A percentile compares a stretch with the other conserved stretches of the same genome.
Evolutionary conservation across 805 yeast species (phyloP).

Genomic region (Starmera dryadoides): DNA sequence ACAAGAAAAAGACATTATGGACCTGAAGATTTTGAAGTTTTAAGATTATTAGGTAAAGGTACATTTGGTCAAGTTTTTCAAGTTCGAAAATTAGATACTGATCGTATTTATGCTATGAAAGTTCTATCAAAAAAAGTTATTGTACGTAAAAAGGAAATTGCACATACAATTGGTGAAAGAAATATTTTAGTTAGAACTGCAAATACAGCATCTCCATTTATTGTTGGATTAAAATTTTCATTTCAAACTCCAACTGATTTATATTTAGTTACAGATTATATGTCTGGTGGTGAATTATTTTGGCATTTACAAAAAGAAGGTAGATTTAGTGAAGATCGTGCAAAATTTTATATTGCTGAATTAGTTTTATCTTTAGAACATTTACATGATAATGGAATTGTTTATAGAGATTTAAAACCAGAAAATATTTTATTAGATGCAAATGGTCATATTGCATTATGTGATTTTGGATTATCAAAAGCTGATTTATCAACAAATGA

Average conservation of each 20-base stretch:
- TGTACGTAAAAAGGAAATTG: constrained; percentile 94
- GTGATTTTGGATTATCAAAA: constrained; percentile 95
- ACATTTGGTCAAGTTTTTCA: constrained; percentile 98
- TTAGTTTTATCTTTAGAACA: constrained; percentile 89
- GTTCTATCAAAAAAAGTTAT: constrained; percentile 90
- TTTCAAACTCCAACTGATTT: constrained; percentile 93
- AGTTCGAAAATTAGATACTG: constrained; percentile 85
- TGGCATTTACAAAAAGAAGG: constrained; percentile 98
- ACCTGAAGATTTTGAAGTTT: constrained; percentile 90
- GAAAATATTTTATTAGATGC: constrained; percentile 94
- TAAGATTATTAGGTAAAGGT: constrained; percentile 88
- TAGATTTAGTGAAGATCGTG: constrained; percentile 85
- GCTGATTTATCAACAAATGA: constrained; percentile 78
- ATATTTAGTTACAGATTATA: constrained; percentile 91
- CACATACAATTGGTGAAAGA: constrained; percentile 96
- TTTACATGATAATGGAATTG: constrained; percentile 91
- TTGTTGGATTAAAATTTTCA: constrained; percentile 91
- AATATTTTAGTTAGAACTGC: constrained; percentile 91
- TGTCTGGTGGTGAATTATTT: constrained; percentile 96
- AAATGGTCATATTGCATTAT: constrained; percentile 92
- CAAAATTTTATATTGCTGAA: constrained; percentile 96
- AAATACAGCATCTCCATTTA: constrained; percentile 82
- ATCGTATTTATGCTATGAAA: constrained; percentile 95
- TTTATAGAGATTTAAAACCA: constrained; percentile 94
- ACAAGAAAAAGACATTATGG: constrained; percentile 75